These are phyloP conservation scores for Triadica sebifera DNA, from an alignment of 345 rosid genomes.

Conservation along the genomic window DNA sequence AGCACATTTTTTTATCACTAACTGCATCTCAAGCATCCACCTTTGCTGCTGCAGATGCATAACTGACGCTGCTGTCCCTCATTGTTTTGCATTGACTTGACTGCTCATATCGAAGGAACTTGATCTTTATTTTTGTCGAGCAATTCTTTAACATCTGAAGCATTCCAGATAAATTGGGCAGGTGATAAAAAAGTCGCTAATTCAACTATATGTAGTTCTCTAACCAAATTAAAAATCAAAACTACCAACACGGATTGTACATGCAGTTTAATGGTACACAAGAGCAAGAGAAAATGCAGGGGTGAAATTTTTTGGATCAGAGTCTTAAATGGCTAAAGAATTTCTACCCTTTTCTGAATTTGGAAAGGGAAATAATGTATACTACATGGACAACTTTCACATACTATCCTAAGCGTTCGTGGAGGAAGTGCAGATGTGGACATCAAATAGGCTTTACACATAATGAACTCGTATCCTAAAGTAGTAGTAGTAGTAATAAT, in stretches of 20 bases:
- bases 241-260: not conserved
- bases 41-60: constrained; percentile 92
- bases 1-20: not conserved
- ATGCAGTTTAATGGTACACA: not conserved
- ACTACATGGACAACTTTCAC: not conserved
- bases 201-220: not conserved
- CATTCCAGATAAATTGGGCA: no score
- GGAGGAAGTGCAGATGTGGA: not conserved
- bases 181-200: not conserved
- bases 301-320: no score
- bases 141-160: constrained; percentile 67
- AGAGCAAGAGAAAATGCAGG: not conserved
- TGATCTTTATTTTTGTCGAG: constrained; percentile 65
- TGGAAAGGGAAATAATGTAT: not conserved
- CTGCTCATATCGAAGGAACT: constrained; percentile 92
- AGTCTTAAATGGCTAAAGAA: not conserved
- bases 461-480: not conserved
- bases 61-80: constrained; percentile 96
- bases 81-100: constrained; percentile 83
- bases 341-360: not conserved
- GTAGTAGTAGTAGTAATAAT: no score
- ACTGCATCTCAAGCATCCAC: constrained; percentile 46
- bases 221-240: not conserved
- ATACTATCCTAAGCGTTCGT: not conserved
- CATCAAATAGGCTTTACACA: not conserved